Percentiles rank a stretch among this genome's conserved stretches.
These are phyloP conservation scores for Phytophthora pluvialis DNA, from an alignment of 352 stramenopile species.

Conservation along the genomic window DNA sequence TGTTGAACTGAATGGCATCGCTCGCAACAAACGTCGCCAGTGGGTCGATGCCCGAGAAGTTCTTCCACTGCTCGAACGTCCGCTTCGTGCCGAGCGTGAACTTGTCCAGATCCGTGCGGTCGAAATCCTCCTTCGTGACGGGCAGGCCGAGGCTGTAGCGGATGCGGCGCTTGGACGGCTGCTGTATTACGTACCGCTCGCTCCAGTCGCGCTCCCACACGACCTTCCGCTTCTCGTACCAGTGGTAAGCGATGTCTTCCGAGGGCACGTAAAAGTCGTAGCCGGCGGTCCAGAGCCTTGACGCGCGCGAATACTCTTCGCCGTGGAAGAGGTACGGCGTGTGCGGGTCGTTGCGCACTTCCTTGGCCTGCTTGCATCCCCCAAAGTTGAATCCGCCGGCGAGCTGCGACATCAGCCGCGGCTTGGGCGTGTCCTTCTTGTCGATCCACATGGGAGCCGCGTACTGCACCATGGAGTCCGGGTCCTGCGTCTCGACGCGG, in stretches of 20 bases:
- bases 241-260: conserved; percentile 80
- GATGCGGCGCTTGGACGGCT: conserved; percentile 76
- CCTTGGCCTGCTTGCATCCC: conserved; percentile 67
- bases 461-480: conserved; percentile 83
- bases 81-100: conserved; percentile 77
- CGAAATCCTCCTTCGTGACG: conserved; percentile 71
- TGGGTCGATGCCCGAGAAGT: conserved; percentile 83
- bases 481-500: conserved; percentile 74
- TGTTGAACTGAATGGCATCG: conserved; percentile 71
- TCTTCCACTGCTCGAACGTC: conserved; percentile 77
- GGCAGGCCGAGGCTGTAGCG: conserved; percentile 66
- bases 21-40: conserved; percentile 60
- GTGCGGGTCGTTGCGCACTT: conserved; percentile 82
- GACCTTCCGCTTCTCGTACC: conserved; percentile 85
- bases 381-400: conserved; percentile 87
- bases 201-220: conserved; percentile 85
- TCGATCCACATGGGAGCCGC: conserved; percentile 68
- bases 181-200: conserved; percentile 69
- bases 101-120: conserved; percentile 74
- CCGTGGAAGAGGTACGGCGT: conserved; percentile 84
- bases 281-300: conserved; percentile 76
- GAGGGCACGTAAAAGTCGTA: conserved; percentile 85
- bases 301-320: conserved; percentile 83
- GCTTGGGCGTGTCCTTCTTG: conserved; percentile 75
- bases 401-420: conserved; percentile 78